Evolutionary conservation across 139 green algal species (phyloP).

Genomic region (Volvox reticuliferus): DNA sequence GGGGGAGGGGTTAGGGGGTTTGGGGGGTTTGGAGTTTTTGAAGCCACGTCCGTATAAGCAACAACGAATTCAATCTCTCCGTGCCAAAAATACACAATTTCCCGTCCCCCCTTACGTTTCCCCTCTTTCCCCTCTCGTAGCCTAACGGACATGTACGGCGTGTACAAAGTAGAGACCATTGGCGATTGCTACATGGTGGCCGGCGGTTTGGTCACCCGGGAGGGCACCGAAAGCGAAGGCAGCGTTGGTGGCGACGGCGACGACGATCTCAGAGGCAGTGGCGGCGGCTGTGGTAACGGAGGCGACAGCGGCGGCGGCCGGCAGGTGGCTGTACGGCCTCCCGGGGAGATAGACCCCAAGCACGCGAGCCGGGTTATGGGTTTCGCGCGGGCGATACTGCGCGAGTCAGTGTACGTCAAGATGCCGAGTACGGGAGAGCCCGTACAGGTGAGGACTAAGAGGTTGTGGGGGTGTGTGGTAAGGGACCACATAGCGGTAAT

Average conservation of each 20-base stretch:
- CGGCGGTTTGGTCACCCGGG: neutral
- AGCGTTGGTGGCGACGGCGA: neutral
- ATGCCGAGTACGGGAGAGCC: slow-evolving; percentile 18
- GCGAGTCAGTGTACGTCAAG: neutral
- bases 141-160: slow-evolving; percentile 22
- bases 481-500: too few species aligned
- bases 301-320: neutral
- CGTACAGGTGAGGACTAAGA: slow-evolving; percentile 20
- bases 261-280: too few species aligned
- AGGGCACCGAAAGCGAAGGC: neutral
- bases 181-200: slow-evolving; percentile 34
- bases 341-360: slow-evolving; percentile 30
- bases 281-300: neutral
- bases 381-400: slow-evolving; percentile 52
- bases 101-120: neutral
- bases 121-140: neutral
- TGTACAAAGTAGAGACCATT: slow-evolving; percentile 26
- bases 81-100: neutral
- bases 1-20: too few species aligned
- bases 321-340: neutral
- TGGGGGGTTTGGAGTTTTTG: too few species aligned
- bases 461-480: too few species aligned
- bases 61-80: neutral
- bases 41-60: neutral
- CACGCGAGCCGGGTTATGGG: slow-evolving; percentile 44